These are phyloP conservation scores for Biscogniauxia sp. DNA, from an alignment of 2,329 filamentous ascomycete genomes.

Conservation along the genomic window DNA sequence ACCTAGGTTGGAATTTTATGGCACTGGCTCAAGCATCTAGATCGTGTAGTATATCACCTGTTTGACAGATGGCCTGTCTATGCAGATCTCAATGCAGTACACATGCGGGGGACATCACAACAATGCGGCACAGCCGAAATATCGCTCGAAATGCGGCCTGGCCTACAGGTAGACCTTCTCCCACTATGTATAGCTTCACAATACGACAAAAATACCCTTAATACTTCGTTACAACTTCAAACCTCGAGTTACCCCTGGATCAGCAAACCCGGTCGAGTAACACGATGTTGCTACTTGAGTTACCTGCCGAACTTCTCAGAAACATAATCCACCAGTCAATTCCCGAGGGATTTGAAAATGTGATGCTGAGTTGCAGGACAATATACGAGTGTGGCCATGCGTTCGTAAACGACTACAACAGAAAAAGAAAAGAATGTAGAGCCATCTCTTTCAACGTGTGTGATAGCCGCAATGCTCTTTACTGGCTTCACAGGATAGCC, in stretches of 20 bases:
- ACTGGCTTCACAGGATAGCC: constrained; percentile 5
- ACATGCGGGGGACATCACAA: not conserved
- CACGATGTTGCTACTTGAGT: constrained; percentile 11
- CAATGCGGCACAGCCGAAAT: not conserved
- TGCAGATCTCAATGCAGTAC: not conserved
- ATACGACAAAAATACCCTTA: no score
- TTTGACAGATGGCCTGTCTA: not conserved
- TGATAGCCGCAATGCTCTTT: not conserved
- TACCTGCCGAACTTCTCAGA: constrained; percentile 13
- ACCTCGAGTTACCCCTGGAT: no score
- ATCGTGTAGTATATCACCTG: not conserved
- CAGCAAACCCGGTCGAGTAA: not conserved
- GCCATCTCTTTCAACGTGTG: not conserved
- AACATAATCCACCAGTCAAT: constrained; percentile 14
- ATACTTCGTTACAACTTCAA: no score
- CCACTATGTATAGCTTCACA: not conserved
- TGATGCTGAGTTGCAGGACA: constrained; percentile 14
- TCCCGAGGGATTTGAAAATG: constrained; percentile 16
- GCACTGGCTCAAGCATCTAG: not conserved
- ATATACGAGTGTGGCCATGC: constrained; percentile 13
- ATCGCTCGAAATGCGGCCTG: not conserved
- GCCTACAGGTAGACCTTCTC: not conserved
- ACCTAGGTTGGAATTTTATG: not conserved
- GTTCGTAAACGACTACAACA: constrained; percentile 5
- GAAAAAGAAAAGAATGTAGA: not conserved